Evolutionary conservation across 225 moss, liverwort and hornwort species (phyloP).

Genomic region (Pseudisothecium myosuroides): DNA sequence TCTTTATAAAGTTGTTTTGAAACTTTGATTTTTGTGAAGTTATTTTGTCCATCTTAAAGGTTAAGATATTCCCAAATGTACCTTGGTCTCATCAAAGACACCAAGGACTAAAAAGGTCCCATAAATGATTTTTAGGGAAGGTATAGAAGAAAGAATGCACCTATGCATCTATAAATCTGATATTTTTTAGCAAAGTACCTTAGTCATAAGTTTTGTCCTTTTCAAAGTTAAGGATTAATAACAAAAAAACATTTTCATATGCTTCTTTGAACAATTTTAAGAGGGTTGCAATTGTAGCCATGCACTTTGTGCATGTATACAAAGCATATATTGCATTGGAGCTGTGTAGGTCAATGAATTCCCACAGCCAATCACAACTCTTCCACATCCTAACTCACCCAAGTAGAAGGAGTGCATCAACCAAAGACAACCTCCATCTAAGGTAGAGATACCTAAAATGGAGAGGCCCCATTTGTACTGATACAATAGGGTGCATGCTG

Average conservation of each 20-base stretch:
- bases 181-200: too few species aligned
- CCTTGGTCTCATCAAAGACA: too few species aligned
- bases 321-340: not conserved
- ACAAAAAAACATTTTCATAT: not conserved
- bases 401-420: too few species aligned
- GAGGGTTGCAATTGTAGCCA: fast-evolving
- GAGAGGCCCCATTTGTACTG: too few species aligned
- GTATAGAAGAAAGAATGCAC: too few species aligned
- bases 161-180: too few species aligned
- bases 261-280: not conserved
- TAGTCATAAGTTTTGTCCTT: not conserved
- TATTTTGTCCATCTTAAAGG: not conserved
- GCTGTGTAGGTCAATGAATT: not conserved
- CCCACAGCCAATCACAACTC: not conserved
- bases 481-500: too few species aligned
- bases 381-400: fast-evolving
- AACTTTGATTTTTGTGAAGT: not conserved
- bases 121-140: too few species aligned
- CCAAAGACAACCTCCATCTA: not conserved
- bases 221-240: too few species aligned
- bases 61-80: not conserved
- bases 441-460: too few species aligned
- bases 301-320: not conserved
- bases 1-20: not conserved
- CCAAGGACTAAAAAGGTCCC: fast-evolving